A percentile compares a stretch with the other conserved stretches of the same genome.
Evolutionary conservation across 257 asterid genomes (phyloP).

Genomic region (Nicotiana attenuata): DNA sequence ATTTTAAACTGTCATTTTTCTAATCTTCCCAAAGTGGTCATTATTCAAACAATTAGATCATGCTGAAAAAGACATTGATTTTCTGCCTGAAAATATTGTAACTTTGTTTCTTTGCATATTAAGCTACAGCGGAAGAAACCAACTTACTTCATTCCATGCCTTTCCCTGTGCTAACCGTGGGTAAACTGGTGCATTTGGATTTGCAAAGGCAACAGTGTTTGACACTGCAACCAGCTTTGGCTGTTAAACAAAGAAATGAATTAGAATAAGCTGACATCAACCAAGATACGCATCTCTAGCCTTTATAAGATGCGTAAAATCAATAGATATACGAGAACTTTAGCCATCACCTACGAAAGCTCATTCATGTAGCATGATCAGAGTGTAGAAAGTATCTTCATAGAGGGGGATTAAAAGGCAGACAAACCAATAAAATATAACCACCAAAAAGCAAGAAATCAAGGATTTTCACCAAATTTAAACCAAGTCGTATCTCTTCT

Average conservation of each 20-base stretch:
- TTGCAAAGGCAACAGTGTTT: slow-evolving; percentile 50
- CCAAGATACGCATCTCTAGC: background rate
- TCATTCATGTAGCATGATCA: background rate
- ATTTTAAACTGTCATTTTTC: slow-evolving; percentile 5
- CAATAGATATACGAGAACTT: background rate
- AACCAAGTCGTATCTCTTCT: background rate
- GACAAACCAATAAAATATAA: background rate
- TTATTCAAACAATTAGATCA: background rate
- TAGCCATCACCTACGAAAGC: background rate
- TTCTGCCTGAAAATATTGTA: background rate
- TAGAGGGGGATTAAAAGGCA: background rate
- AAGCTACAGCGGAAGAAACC: background rate
- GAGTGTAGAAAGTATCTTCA: background rate
- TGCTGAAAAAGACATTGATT: background rate
- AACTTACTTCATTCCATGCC: slow-evolving; percentile 82
- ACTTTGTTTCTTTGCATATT: background rate
- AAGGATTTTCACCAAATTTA: background rate
- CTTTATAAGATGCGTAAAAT: background rate
- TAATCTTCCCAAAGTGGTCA: background rate
- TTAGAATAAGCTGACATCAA: background rate
- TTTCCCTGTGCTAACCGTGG: slow-evolving; percentile 97
- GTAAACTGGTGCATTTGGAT: slow-evolving; percentile 90
- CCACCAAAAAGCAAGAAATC: background rate
- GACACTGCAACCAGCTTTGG: slow-evolving; percentile 83
- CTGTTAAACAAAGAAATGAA: slow-evolving; percentile 31